Evolutionary conservation across 2,329 filamentous ascomycete species (phyloP).

Genomic region (Fusarium dlaminii): DNA sequence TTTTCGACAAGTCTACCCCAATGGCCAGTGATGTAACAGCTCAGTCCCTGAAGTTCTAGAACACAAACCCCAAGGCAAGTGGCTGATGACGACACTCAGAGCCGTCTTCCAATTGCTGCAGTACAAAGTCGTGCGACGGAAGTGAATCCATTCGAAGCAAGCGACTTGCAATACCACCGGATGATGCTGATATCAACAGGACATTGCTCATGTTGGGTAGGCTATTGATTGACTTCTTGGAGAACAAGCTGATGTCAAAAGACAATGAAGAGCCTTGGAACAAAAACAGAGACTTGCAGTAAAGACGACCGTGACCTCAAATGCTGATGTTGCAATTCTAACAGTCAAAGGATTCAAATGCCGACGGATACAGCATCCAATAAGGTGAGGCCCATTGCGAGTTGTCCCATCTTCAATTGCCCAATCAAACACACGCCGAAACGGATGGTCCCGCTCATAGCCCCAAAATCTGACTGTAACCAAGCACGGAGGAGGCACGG

Average conservation of each 20-base stretch:
- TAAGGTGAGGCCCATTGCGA: fast-evolving
- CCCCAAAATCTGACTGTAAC: neutral
- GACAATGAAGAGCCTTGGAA: fast-evolving
- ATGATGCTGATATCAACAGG: neutral
- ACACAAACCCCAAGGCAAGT: neutral
- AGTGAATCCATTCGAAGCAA: no score
- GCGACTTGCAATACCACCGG: neutral
- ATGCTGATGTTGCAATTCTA: fast-evolving
- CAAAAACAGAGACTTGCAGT: fast-evolving
- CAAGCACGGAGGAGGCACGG: neutral
- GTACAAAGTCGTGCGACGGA: neutral
- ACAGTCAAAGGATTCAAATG: neutral
- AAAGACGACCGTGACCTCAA: fast-evolving
- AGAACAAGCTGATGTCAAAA: no score
- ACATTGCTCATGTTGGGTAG: fast-evolving
- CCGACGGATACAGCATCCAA: fast-evolving
- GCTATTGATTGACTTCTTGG: neutral
- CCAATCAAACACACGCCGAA: neutral
- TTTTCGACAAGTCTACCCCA: neutral
- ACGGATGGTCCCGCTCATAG: neutral
- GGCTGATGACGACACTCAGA: neutral
- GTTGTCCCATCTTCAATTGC: neutral
- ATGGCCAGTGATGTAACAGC: no score
- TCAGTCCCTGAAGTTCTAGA: fast-evolving
- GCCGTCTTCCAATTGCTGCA: neutral